Evolutionary conservation across 768 basidiomycete genomes (phyloP).

Genomic region (Asterophora parasitica): DNA sequence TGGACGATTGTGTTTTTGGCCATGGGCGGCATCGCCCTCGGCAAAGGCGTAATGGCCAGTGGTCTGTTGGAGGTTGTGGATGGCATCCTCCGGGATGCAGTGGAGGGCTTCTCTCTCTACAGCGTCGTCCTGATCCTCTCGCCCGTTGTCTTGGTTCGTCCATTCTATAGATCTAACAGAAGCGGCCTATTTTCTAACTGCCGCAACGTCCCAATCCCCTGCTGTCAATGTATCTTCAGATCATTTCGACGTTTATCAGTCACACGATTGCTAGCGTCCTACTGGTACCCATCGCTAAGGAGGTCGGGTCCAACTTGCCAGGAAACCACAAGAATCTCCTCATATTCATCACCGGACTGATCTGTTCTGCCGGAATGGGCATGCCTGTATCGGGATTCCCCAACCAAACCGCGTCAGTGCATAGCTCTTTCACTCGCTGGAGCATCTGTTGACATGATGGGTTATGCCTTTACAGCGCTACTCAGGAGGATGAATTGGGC

Average conservation of each 20-base stretch:
- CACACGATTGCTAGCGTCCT: conserved; percentile 96
- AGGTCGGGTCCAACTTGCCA: conserved; percentile 78
- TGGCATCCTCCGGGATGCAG: conserved; percentile 47
- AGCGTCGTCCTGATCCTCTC: conserved; percentile 69
- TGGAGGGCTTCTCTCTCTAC: conserved; percentile 62
- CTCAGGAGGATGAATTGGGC: conserved; percentile 93
- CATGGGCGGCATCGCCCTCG: conserved; percentile 97
- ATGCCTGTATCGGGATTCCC: conserved; percentile 99
- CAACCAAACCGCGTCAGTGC: conserved; percentile 88
- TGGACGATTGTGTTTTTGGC: conserved; percentile 96
- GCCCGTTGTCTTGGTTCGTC: conserved; percentile 60
- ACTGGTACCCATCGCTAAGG: conserved; percentile 92
- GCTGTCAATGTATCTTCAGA: conserved; percentile 29
- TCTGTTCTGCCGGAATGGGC: conserved; percentile 96
- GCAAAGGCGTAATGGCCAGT: conserved; percentile 87
- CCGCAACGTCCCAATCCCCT: background rate
- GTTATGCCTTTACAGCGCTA: conserved; percentile 48
- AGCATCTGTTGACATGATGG: no score
- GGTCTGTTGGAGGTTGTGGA: conserved; percentile 84
- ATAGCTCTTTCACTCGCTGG: conserved; percentile 1
- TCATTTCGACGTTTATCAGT: conserved; percentile 93
- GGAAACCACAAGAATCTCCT: conserved; percentile 72
- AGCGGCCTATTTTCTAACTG: background rate
- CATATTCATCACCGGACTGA: conserved; percentile 88
- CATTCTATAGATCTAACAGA: conserved; percentile 10